Conservation (phyloP, 1,139 yeast genomes). For the Nematodospora anomalae region DNA sequence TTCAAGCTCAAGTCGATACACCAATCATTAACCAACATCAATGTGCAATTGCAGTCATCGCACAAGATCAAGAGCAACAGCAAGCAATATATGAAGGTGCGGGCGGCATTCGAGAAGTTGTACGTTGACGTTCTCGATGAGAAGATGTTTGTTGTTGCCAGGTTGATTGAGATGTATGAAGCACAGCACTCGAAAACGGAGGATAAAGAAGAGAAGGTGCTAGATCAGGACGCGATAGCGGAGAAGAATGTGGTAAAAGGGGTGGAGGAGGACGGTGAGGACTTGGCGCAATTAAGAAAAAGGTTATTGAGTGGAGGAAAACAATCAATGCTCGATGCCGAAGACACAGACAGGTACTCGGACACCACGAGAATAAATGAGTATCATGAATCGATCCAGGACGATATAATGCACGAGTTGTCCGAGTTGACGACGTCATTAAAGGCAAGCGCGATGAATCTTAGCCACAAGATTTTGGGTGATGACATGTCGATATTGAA, state of each 20-base stretch:
- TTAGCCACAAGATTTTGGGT: slow-evolving; percentile 33
- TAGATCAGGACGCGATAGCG: slow-evolving; percentile 6
- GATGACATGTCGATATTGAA: slow-evolving; percentile 39
- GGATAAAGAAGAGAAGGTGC: slow-evolving; percentile 2
- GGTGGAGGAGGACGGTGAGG: slow-evolving; percentile 17
- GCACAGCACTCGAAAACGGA: slow-evolving; percentile 8
- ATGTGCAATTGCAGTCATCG: slow-evolving; percentile 10
- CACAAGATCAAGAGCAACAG: slow-evolving; percentile 14
- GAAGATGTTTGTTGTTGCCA: slow-evolving; percentile 21
- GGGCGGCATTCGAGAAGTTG: slow-evolving; percentile 15
- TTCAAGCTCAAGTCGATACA: slow-evolving; percentile 22
- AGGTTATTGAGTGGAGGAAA: slow-evolving; percentile 29
- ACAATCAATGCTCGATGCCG: slow-evolving; percentile 8
- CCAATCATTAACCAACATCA: slow-evolving; percentile 9
- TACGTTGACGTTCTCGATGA: slow-evolving; percentile 24
- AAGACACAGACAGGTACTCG: slow-evolving; percentile 4
- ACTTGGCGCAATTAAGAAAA: slow-evolving; percentile 25
- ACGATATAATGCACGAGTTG: slow-evolving; percentile 40
- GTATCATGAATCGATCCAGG: slow-evolving; percentile 47
- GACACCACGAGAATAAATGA: slow-evolving; percentile 19
- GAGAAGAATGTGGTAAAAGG: slow-evolving; percentile 4
- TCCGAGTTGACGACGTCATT: slow-evolving; percentile 36
- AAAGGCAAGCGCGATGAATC: slow-evolving; percentile 36
- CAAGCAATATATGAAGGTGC: slow-evolving; percentile 14
- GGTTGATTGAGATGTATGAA: slow-evolving; percentile 18